Conservation (phyloP, 257 asterid genomes). For the Solanum paucissectum region DNA sequence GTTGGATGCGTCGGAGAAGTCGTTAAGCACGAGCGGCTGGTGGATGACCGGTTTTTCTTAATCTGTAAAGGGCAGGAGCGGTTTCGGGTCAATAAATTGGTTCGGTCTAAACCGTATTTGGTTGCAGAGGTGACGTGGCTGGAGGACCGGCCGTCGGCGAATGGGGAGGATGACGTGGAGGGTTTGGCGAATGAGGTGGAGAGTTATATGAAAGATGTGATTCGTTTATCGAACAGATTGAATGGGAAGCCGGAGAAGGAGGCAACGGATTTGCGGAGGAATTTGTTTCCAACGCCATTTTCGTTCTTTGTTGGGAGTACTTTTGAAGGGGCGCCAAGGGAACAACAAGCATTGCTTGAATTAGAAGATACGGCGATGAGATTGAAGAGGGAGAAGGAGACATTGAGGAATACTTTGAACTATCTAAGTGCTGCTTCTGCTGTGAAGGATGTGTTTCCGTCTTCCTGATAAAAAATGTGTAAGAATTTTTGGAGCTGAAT, state of each 20-base stretch:
- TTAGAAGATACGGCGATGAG: conserved; percentile 85
- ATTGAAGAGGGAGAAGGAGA: conserved; percentile 92
- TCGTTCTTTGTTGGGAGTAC: conserved; percentile 92
- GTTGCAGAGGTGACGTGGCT: conserved; percentile 96
- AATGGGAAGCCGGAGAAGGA: conserved; percentile 83
- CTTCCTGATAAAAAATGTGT: conserved; percentile 24
- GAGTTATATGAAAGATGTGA: conserved; percentile 77
- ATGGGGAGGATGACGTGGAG: conserved; percentile 56
- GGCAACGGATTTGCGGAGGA: conserved; percentile 69
- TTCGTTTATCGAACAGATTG: conserved; percentile 69
- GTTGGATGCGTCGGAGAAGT: conserved; percentile 98
- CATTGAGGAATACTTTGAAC: conserved; percentile 83
- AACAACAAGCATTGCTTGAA: conserved; percentile 96
- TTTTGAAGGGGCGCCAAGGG: conserved; percentile 91
- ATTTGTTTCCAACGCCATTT: conserved; percentile 87
- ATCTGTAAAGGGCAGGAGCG: conserved; percentile 97
- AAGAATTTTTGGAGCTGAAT: neutral
- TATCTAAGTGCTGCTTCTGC: conserved; percentile 94
- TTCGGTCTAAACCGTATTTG: conserved; percentile 74
- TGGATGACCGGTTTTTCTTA: conserved; percentile 81
- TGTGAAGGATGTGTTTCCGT: conserved; percentile 89
- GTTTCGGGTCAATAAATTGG: conserved; percentile 59
- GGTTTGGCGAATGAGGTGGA: conserved; percentile 68
- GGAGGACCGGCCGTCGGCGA: conserved; percentile 80
- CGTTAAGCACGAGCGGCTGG: conserved; percentile 85